Percentiles rank a stretch among this genome's conserved stretches.
Evolutionary conservation across 768 basidiomycete species (phyloP).

Genomic region (Daedaleopsis sinensis): DNA sequence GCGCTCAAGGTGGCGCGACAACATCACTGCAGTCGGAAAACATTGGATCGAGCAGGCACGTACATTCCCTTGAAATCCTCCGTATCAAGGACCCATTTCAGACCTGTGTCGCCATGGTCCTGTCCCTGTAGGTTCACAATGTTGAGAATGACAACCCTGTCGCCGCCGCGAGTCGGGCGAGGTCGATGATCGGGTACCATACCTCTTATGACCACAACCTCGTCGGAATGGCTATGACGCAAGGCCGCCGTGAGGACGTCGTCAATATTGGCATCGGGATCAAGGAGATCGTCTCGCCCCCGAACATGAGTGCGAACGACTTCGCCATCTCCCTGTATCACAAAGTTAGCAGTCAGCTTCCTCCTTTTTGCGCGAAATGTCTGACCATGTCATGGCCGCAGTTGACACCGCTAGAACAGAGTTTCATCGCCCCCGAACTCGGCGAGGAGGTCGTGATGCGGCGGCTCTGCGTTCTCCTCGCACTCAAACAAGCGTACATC

Average conservation of each 20-base stretch:
- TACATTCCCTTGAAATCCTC: constrained; percentile 7
- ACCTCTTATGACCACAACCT: constrained; percentile 68
- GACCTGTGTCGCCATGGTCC: constrained; percentile 7
- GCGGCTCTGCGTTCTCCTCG: constrained; percentile 74
- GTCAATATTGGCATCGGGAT: constrained; percentile 84
- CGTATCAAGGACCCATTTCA: constrained; percentile 2
- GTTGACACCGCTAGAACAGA: constrained; percentile 55
- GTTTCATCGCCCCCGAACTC: constrained; percentile 52
- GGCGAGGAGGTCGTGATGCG: constrained; percentile 70
- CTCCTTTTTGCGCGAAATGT: neutral
- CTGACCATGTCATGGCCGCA: constrained; percentile 18
- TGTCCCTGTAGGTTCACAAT: constrained; percentile 31
- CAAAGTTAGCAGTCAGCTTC: constrained; percentile 52
- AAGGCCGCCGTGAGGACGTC: constrained; percentile 74
- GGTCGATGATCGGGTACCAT: constrained; percentile 82
- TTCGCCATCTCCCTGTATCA: constrained; percentile 76
- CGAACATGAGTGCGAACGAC: constrained; percentile 56
- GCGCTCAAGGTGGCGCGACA: constrained; percentile 72
- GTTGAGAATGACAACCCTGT: constrained; percentile 55
- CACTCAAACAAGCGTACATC: constrained; percentile 82
- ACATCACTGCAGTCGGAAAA: constrained; percentile 61
- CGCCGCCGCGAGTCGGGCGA: constrained; percentile 61
- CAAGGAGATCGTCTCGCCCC: constrained; percentile 67
- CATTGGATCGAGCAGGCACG: constrained; percentile 83
- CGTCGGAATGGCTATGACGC: constrained; percentile 86